phyloP scores from a whole-genome alignment of 192 early-diverging fungal genomes.

The Endogone sp. region DNA sequence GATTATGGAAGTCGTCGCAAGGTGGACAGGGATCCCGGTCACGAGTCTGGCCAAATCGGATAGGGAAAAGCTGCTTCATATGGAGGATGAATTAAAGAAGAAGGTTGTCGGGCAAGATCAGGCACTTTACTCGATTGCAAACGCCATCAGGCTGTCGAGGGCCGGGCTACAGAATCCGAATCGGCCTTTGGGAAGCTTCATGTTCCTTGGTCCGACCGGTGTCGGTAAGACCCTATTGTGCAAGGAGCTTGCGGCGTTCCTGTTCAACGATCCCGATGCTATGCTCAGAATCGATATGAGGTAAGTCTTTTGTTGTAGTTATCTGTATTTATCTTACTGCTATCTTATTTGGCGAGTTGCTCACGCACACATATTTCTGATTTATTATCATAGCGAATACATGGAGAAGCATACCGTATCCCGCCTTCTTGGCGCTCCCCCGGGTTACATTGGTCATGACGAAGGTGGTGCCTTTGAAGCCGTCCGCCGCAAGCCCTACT shows the following conservation, averaged over 20 bases:
- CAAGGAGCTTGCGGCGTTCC: constrained; percentile 70
- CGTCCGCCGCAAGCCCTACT: constrained; percentile 72
- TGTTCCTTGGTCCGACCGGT: constrained; percentile 84
- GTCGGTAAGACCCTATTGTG: constrained; percentile 79
- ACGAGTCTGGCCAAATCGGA: constrained; percentile 82
- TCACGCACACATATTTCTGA: not conserved
- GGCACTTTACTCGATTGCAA: constrained; percentile 62
- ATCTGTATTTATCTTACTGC: not conserved
- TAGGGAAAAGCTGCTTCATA: constrained; percentile 76
- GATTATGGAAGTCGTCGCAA: constrained; percentile 89
- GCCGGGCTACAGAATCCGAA: constrained; percentile 71
- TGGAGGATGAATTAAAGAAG: constrained; percentile 74
- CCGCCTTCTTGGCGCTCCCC: constrained; percentile 74
- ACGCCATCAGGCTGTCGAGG: constrained; percentile 73
- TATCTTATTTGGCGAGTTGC: not conserved
- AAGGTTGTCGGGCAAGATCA: constrained; percentile 80
- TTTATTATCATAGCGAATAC: not conserved
- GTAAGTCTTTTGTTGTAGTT: constrained; percentile 56
- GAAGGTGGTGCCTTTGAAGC: constrained; percentile 77
- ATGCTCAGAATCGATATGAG: constrained; percentile 80
- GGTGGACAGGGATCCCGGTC: constrained; percentile 98
- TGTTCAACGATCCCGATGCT: constrained; percentile 70
- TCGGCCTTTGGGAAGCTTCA: constrained; percentile 72
- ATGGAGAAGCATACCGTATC: constrained; percentile 45
- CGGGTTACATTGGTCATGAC: constrained; percentile 78